These are phyloP conservation scores for Buxus sempervirens DNA, from an alignment of 164 flowering plant genomes.

Conservation along the genomic window DNA sequence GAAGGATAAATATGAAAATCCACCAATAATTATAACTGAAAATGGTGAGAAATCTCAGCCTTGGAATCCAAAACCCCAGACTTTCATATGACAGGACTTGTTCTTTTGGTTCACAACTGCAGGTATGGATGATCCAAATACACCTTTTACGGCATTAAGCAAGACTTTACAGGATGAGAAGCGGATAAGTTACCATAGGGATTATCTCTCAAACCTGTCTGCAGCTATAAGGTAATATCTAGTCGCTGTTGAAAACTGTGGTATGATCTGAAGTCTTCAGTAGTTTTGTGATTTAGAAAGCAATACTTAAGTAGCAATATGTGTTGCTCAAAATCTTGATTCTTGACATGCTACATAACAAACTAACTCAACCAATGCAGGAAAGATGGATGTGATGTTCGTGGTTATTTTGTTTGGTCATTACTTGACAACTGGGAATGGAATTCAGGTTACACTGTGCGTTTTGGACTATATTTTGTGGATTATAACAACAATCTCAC, in stretches of 20 bases:
- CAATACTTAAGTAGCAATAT: neutral
- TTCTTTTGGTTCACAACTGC: slow-evolving; percentile 16
- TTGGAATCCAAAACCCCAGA: neutral
- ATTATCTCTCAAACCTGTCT: slow-evolving; percentile 80
- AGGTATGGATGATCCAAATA: slow-evolving; percentile 87
- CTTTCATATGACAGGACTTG: neutral
- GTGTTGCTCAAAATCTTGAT: neutral
- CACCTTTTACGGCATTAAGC: slow-evolving; percentile 28
- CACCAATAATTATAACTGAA: slow-evolving; percentile 77
- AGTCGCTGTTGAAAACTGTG: neutral
- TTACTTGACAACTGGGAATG: slow-evolving; percentile 97
- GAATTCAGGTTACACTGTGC: slow-evolving; percentile 75
- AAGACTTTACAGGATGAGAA: slow-evolving; percentile 66
- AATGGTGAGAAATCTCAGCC: slow-evolving; percentile 47
- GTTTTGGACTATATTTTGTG: slow-evolving; percentile 81
- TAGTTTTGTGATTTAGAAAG: neutral
- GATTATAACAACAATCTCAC: slow-evolving; percentile 84
- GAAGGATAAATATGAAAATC: slow-evolving; percentile 69
- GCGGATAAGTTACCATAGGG: slow-evolving; percentile 72
- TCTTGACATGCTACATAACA: slow-evolving; percentile 1
- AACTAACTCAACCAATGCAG: slow-evolving; percentile 34
- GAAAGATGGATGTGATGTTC: slow-evolving; percentile 65
- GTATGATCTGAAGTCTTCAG: neutral
- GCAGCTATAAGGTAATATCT: slow-evolving; percentile 66
- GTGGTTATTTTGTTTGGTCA: slow-evolving; percentile 87